Percentiles rank a stretch among this genome's conserved stretches.
These are phyloP conservation scores for Mortierella polycephala DNA, from an alignment of 371 early-diverging fungal genomes.

Conservation along the genomic window DNA sequence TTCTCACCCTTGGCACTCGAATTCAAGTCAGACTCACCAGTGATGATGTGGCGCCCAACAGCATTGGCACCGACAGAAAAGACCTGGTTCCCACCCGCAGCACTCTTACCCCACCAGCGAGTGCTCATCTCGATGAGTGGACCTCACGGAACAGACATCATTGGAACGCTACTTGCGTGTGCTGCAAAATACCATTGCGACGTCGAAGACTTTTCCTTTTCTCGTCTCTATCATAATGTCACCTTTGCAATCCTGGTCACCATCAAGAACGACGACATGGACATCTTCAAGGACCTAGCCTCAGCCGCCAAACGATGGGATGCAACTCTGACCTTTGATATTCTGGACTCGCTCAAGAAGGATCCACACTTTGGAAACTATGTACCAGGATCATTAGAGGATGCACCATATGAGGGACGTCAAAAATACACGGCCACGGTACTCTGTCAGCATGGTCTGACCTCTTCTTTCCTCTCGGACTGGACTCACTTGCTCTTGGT, in stretches of 20 bases:
- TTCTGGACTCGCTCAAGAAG: conserved; percentile 70
- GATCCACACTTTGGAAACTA: conserved; percentile 56
- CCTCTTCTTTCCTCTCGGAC: conserved; percentile 74
- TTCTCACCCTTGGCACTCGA: conserved; percentile 36
- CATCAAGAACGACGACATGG: conserved; percentile 73
- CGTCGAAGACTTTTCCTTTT: conserved; percentile 84
- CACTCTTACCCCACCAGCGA: conserved; percentile 66
- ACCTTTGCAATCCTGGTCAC: conserved; percentile 86
- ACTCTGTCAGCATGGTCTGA: conserved; percentile 81
- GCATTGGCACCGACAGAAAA: conserved; percentile 43
- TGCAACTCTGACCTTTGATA: conserved; percentile 80
- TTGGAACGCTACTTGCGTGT: conserved; percentile 80
- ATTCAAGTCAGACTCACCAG: conserved; percentile 50
- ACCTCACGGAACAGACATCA: conserved; percentile 90
- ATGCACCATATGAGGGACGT: conserved; percentile 86
- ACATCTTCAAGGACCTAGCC: conserved; percentile 79
- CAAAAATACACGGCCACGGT: conserved; percentile 86
- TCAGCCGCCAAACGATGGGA: conserved; percentile 85
- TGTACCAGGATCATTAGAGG: conserved; percentile 72
- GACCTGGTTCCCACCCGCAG: conserved; percentile 58
- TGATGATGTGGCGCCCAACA: conserved; percentile 54
- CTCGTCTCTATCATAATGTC: conserved; percentile 88
- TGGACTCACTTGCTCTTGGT: conserved; percentile 78
- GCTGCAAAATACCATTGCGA: conserved; percentile 75
- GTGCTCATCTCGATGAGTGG: conserved; percentile 82